Conservation (phyloP, 495 filamentous ascomycete genomes). For the Daldinia caldariorum region DNA sequence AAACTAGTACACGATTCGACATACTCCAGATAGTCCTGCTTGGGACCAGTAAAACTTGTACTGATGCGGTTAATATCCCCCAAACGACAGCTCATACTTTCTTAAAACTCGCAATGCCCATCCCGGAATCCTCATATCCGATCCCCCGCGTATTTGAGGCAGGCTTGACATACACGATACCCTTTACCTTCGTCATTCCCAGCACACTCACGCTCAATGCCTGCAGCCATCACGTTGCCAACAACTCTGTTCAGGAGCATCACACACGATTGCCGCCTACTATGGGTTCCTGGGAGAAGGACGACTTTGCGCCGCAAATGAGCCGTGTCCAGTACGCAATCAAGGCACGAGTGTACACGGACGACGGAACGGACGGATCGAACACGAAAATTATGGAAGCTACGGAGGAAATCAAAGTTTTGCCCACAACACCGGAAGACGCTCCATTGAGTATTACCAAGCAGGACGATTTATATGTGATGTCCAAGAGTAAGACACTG, state of each 20-base stretch:
- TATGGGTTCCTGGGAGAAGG: slow-evolving; percentile 75
- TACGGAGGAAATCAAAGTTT: slow-evolving; percentile 72
- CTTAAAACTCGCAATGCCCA: slow-evolving; percentile 83
- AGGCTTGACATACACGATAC: slow-evolving; percentile 73
- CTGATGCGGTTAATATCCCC: slow-evolving; percentile 55
- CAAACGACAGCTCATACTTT: slow-evolving; percentile 67
- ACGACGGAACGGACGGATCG: slow-evolving; percentile 39
- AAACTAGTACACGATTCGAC: slow-evolving; percentile 77
- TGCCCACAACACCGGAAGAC: slow-evolving; percentile 78
- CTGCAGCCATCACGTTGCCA: slow-evolving; percentile 58
- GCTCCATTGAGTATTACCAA: slow-evolving; percentile 75
- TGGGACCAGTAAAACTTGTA: slow-evolving; percentile 63
- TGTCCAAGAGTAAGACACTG: slow-evolving; percentile 78
- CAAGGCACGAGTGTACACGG: slow-evolving; percentile 64
- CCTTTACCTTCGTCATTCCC: slow-evolving; percentile 90
- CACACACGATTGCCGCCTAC: slow-evolving; percentile 86
- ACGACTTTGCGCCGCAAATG: slow-evolving; percentile 90
- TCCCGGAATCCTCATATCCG: slow-evolving; percentile 74
- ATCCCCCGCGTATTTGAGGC: slow-evolving; percentile 72
- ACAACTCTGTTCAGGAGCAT: slow-evolving; percentile 69
- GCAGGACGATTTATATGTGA: slow-evolving; percentile 69
- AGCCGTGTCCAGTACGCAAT: slow-evolving; percentile 76
- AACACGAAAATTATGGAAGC: slow-evolving; percentile 55
- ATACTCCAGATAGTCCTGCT: slow-evolving; percentile 82
- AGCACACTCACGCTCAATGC: slow-evolving; percentile 68